Evolutionary conservation across 768 basidiomycete species (phyloP), one percentile per base, ranked within the genome.

Genomic region (Clavulina sp.): DNA sequence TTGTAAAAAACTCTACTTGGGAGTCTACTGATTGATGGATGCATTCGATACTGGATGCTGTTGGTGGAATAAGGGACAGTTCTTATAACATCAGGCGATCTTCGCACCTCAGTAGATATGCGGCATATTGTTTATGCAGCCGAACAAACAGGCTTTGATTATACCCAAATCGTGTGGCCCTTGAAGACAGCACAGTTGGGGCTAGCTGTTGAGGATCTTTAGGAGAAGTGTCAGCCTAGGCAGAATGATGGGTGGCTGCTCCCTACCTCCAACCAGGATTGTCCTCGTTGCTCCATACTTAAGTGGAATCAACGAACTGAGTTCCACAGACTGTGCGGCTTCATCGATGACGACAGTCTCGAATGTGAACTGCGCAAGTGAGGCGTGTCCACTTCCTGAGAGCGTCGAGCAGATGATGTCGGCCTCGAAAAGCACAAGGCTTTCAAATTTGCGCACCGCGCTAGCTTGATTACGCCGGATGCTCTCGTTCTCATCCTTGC

Each of bases 11-110:
- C 65, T 43, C 71, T 72, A 54, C 91, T 95, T 0, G 95, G 95
- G 18, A 99, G 73, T 48, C 70, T 70, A 56, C 89, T 93, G 61
- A 97, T 96, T 49, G 86, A 80, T 1, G 93, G 93, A 62, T 99
- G 92, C 95, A 99, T 99, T 57, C 95, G 92, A 62, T 99, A 99
- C 67, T 99, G 95, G 38, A 99, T 97, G 58, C 93, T 96, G 53
- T 54, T 34, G 38, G 19, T 7, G 41, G 36, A 5, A 19, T 18
- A 38, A 26, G 3, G n/a, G 7, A 4, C 41, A 24, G 33, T 16
- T 24, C 24, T 29, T 9, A 24, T 29, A 5, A 3, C 23, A 24
- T 5, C 41, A 13, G 13, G 43, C 13, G 44, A 1, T n/a, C 13
- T 9, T 56, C 69, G 53, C 58, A 85, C 91, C 86, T 93, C 43